Conservation (phyloP, 2,329 filamentous ascomycete genomes). For the Pyricularia pennisetigena region DNA sequence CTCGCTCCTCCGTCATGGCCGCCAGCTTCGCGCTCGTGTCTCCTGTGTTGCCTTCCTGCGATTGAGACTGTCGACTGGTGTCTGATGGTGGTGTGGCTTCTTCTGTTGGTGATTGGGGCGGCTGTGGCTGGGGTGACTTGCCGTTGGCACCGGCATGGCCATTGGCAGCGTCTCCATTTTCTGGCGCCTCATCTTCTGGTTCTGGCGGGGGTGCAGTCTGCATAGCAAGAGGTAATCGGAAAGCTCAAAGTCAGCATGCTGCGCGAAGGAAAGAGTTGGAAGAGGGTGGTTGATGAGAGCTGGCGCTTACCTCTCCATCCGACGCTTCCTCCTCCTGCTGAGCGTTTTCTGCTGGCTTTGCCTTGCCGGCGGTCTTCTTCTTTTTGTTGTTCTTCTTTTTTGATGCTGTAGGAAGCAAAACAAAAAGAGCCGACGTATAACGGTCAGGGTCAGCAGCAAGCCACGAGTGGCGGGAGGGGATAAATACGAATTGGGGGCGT, state of each 20-base stretch:
- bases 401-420: constrained; percentile 13
- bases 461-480: neutral
- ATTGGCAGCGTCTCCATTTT: constrained; percentile 13
- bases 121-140: constrained; percentile 3
- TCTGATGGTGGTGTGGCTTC: neutral
- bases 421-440: neutral
- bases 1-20: constrained; percentile 71
- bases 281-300: neutral
- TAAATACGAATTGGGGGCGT: neutral
- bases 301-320: constrained; percentile 25
- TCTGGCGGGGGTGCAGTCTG: neutral
- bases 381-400: constrained; percentile 53
- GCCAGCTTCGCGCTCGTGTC: constrained; percentile 50
- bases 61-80: constrained; percentile 3
- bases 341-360: constrained; percentile 25
- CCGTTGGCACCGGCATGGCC: constrained; percentile 7
- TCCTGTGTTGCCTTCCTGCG: constrained; percentile 14
- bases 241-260: neutral
- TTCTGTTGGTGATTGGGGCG: neutral
- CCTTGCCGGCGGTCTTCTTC: constrained; percentile 38
- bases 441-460: constrained; percentile 5
- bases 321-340: constrained; percentile 25
- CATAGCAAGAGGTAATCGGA: neutral
- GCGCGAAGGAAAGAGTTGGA: neutral
- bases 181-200: constrained; percentile 8